Evolutionary conservation across 352 stramenopile genomes (phyloP), one percentile per base, ranked within the genome.

Genomic region (Halophytophthora polymorphica): DNA sequence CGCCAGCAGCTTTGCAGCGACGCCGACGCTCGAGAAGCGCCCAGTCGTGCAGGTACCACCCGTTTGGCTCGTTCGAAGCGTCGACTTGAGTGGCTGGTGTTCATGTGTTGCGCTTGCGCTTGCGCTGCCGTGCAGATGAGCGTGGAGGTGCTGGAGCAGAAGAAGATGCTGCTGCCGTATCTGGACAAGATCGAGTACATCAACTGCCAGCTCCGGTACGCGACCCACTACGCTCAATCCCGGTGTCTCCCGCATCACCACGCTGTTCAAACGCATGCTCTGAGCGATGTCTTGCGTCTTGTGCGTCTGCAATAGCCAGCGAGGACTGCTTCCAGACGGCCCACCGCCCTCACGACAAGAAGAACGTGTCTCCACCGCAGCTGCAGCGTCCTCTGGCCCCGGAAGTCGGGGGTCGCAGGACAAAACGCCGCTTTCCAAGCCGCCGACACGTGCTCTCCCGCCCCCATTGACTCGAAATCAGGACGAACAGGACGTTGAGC

Each of bases 151-250:
- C 50, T 90, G 2, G 76, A 86, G 53, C 73, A 90, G 35, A 93
- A 92, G 64, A 90, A 88, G 38, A 84, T 83, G 73, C 47, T 92
- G 44, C 64, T 93, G 22, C 83, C 83, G 36, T 93, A 92, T 42
- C 55, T 93, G 23, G 77, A 93, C 54, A 87, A 90, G 64, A 90
- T 93, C 43, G 83, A 93, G 61, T 93, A 93, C 56, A 90, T 93
- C 50, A 91, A 91, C 58, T 77, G 70, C 38, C 78, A 93, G 53
- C 58, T 93, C 42, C 70, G 68, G 63, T 83, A 56, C 45, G 68
- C 18, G 38, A 50, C 37, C 51, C 31, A 29, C 36, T 41, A 22
- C 17, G 28, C 8, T 36, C 14, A 34, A 41, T 39, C n/a, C 10
- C 23, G 7, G 38, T n/a, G 11, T n/a, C 21, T 15, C 21, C 39